These are phyloP conservation scores for Aspergillus sparsus DNA, from an alignment of 495 filamentous ascomycete genomes.

Conservation along the genomic window DNA sequence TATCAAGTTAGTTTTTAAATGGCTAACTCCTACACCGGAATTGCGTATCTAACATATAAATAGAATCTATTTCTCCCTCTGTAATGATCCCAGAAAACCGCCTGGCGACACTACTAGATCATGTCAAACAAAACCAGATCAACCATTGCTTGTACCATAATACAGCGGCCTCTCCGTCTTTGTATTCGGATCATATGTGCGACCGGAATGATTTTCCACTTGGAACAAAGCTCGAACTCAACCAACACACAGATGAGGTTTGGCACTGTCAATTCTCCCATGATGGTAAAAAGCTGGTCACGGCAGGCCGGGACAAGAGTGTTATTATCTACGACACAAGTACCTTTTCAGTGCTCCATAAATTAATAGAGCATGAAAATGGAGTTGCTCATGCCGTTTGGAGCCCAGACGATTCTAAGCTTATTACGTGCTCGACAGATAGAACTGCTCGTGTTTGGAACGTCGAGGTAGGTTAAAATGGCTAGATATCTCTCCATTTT, in stretches of 20 bases:
- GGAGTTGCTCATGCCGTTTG: slow-evolving; percentile 78
- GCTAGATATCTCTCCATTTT: slow-evolving; percentile 6
- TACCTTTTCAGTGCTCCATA: slow-evolving; percentile 65
- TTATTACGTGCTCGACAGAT: slow-evolving; percentile 81
- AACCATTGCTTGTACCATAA: slow-evolving; percentile 87
- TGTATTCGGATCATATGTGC: slow-evolving; percentile 88
- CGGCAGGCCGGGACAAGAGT: slow-evolving; percentile 70
- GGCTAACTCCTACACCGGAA: neutral
- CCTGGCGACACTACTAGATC: slow-evolving; percentile 77
- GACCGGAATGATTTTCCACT: slow-evolving; percentile 77
- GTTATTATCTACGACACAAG: slow-evolving; percentile 83
- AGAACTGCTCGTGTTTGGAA: slow-evolving; percentile 78
- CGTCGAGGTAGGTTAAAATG: slow-evolving; percentile 57
- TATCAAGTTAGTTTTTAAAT: slow-evolving; percentile 67
- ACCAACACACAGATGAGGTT: slow-evolving; percentile 78
- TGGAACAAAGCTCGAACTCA: slow-evolving; percentile 64
- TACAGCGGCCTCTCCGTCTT: slow-evolving; percentile 70
- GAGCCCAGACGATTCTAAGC: slow-evolving; percentile 85
- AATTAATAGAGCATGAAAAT: slow-evolving; percentile 61
- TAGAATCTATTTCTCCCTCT: slow-evolving; percentile 91
- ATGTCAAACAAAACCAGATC: slow-evolving; percentile 82
- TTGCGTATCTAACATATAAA: slow-evolving; percentile 6
- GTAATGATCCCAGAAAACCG: slow-evolving; percentile 97
- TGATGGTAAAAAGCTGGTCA: slow-evolving; percentile 81
- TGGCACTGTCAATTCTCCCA: slow-evolving; percentile 91